These are phyloP conservation scores for Tympanopsis confertula DNA, from an alignment of 2,329 filamentous ascomycete genomes.

Conservation along the genomic window DNA sequence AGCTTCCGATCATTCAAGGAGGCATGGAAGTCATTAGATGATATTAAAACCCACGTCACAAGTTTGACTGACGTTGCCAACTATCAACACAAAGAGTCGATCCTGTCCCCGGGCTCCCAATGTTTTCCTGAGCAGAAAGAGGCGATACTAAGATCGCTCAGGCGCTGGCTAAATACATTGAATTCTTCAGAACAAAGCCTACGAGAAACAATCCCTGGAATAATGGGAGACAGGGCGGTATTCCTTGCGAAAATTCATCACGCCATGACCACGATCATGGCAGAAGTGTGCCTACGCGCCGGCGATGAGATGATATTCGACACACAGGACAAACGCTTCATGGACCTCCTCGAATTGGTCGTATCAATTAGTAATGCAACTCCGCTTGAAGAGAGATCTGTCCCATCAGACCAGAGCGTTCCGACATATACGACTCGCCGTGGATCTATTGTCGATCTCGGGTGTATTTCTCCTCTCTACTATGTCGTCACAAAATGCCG, in stretches of 20 bases:
- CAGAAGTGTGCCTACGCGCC: not conserved
- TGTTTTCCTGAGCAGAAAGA: too few species aligned
- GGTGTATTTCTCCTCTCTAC: slow-evolving; percentile 17
- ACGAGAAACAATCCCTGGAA: too few species aligned
- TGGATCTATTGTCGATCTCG: slow-evolving; percentile 12
- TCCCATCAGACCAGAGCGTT: too few species aligned
- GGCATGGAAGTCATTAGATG: too few species aligned
- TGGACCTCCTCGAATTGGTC: slow-evolving; percentile 6
- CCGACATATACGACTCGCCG: too few species aligned
- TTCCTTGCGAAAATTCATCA: not conserved
- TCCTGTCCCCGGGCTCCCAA: too few species aligned
- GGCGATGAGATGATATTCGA: slow-evolving; percentile 11
- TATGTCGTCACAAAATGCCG: slow-evolving; percentile 18
- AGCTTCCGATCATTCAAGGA: too few species aligned
- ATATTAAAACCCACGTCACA: too few species aligned
- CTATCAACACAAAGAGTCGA: not conserved
- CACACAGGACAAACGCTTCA: slow-evolving; percentile 9
- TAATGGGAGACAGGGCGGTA: not conserved
- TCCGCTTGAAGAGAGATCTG: too few species aligned
- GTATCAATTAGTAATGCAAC: too few species aligned
- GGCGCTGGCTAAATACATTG: not conserved
- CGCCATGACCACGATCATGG: not conserved
- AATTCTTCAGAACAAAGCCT: not conserved
- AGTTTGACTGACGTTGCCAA: too few species aligned
- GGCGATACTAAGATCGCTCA: not conserved